Percentiles rank a stretch among this genome's conserved stretches.
These are phyloP conservation scores for Pichia phayaonensis DNA, from an alignment of 805 yeast species.

Conservation along the genomic window DNA sequence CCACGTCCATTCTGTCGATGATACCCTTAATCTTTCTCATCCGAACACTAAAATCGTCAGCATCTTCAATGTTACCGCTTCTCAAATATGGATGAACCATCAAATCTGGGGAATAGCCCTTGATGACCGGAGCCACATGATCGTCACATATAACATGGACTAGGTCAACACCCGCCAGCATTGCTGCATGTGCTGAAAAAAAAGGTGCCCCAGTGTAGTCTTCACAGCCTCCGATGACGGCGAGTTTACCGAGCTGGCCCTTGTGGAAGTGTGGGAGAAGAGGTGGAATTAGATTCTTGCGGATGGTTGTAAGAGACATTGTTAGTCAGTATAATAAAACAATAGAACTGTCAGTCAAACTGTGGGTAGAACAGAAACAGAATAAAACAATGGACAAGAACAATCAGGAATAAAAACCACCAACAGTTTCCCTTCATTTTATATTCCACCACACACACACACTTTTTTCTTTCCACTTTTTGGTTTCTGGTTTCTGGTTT, in stretches of 20 bases:
- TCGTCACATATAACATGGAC: slow-evolving; percentile 84
- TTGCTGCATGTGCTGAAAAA: slow-evolving; percentile 80
- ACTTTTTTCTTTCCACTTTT: no score
- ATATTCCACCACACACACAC: no score
- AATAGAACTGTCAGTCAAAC: no score
- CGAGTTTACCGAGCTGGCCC: slow-evolving; percentile 85
- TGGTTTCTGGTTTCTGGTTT: no score
- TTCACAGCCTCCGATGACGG: slow-evolving; percentile 88
- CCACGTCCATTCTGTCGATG: slow-evolving; percentile 64
- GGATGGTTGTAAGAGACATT: background rate
- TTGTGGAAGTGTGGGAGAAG: slow-evolving; percentile 64
- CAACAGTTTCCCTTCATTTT: no score
- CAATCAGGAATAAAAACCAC: no score
- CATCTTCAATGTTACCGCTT: slow-evolving; percentile 29
- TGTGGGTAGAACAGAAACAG: no score
- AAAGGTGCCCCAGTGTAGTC: slow-evolving; percentile 97
- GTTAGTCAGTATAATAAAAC: background rate
- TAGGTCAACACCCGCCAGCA: slow-evolving; percentile 80
- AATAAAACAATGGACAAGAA: no score
- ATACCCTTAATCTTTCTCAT: slow-evolving; percentile 47
- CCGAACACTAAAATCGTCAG: slow-evolving; percentile 30
- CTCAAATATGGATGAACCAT: slow-evolving; percentile 92
- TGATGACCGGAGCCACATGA: slow-evolving; percentile 72
- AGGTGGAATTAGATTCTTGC: slow-evolving; percentile 61
- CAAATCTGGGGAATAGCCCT: slow-evolving; percentile 81